Base-by-base conservation (phyloP, 2,329 filamentous ascomycete genomes). In the Nigrospora osmanthi region DNA sequence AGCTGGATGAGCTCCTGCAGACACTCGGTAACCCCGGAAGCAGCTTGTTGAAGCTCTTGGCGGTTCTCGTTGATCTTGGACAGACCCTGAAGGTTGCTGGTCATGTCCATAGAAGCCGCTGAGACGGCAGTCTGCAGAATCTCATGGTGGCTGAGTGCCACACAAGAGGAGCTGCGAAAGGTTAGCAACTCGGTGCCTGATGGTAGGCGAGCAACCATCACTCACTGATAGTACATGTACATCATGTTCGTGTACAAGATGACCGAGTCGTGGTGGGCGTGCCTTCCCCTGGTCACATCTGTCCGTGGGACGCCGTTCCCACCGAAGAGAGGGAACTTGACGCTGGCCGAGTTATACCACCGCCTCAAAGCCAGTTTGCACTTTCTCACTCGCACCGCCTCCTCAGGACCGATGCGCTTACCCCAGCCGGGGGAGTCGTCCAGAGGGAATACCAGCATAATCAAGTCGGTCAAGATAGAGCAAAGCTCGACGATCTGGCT, bases 211-310 rank as follows among this genome's bases (percentile, higher is more conserved):
- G 5, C 33, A 5, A 19, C 14, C 44, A 10, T 11, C 1, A 58
- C 70, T 52, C 59, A 76, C 69, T 74, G 64, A 48, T 74, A 75
- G 45, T 73, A 72, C 66, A 75, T 73, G 47, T 70, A 72, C 53
- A 73, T 69, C 49, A 74, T 52, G 36, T 71, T 71, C 4, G 67
- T 70, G 53, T 72, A 72, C 33, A 71, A 45, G 11, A 69, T 64
- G 11, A 69, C 61, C 1, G 69, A 70, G 44, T 71, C 65, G 44
- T 70, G 62, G 17, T 62, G 57, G 38, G 55, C 62, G 44, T 63
- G 60, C 28, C 54, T 60, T 28, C 50, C 52, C 31, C 47, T 51
- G 9, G 53, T 47, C 17, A 52, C 50, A 35, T 44, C 53, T 52
- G 51, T 55, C 43, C 54, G 56, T 12, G 55, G 54, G n/a, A 52